Conservation (phyloP, 2,329 filamentous ascomycete genomes). For the Chaetomiaceae sp. region DNA sequence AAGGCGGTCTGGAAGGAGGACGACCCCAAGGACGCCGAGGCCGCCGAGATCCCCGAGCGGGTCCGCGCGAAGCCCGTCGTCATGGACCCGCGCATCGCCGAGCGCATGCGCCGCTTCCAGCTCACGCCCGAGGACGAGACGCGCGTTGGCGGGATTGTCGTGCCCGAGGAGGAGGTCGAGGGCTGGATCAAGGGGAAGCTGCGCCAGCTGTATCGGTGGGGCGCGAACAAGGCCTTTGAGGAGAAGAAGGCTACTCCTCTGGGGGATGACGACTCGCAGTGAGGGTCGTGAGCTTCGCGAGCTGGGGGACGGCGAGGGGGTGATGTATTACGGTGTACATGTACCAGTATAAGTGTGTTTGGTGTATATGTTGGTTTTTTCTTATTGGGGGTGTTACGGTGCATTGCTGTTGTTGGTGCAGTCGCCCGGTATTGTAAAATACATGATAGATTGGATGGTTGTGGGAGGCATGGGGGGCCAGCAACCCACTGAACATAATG, state of each 20-base stretch:
- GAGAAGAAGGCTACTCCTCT: slow-evolving; percentile 34
- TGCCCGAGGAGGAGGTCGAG: slow-evolving; percentile 64
- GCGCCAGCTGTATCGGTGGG: slow-evolving; percentile 50
- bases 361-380: not conserved
- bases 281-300: not conserved
- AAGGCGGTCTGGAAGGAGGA: slow-evolving; percentile 41
- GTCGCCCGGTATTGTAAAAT: slow-evolving; percentile 5
- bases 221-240: slow-evolving; percentile 37
- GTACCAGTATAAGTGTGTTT: slow-evolving; percentile 2
- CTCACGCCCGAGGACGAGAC: slow-evolving; percentile 65
- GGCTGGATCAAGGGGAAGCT: slow-evolving; percentile 62
- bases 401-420: slow-evolving; percentile 2
- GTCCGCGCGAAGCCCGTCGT: slow-evolving; percentile 73
- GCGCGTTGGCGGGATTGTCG: slow-evolving; percentile 55
- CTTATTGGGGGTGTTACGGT: slow-evolving; percentile 7
- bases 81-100: slow-evolving; percentile 68
- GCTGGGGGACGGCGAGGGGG: not conserved
- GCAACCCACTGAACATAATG: not conserved
- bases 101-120: slow-evolving; percentile 76
- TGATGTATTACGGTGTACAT: slow-evolving; percentile 2
- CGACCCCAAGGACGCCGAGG: slow-evolving; percentile 32
- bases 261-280: slow-evolving; percentile 25
- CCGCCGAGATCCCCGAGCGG: slow-evolving; percentile 51
- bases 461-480: not conserved
- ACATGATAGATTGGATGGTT: slow-evolving; percentile 4